Conservation (phyloP, 306 rosid species). For the Lathyrus oleraceus region DNA sequence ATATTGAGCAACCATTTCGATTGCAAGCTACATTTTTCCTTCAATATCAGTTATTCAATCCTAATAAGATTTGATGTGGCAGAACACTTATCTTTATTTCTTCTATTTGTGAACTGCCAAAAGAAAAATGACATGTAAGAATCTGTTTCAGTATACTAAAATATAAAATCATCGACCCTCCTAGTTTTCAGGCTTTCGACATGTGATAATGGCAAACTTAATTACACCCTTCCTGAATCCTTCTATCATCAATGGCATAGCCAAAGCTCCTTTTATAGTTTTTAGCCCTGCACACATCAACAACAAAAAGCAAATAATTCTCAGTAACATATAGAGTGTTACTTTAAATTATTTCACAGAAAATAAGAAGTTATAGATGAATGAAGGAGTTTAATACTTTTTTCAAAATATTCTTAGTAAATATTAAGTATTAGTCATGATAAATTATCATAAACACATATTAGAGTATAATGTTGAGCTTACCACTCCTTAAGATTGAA, state of each 20-base stretch:
- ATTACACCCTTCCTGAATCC: constrained; percentile 81
- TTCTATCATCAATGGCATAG: constrained; percentile 90
- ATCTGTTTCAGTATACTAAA: neutral
- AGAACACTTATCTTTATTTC: neutral
- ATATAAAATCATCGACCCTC: neutral
- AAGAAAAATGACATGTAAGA: neutral
- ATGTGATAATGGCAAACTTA: constrained; percentile 75
- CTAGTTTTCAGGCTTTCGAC: constrained; percentile 57
- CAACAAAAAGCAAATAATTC: neutral
- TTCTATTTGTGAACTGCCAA: neutral
- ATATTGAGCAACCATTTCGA: neutral
- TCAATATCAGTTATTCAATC: neutral
- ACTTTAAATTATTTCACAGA: neutral
- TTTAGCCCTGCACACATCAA: constrained; percentile 56
- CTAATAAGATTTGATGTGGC: neutral
- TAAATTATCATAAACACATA: neutral
- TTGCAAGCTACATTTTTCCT: neutral
- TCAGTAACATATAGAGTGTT: neutral
- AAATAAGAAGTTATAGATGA: neutral
- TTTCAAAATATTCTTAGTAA: neutral
- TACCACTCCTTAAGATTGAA: constrained; percentile 70
- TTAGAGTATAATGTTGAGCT: constrained; percentile 7
- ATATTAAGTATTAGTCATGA: neutral
- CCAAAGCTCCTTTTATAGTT: constrained; percentile 83
- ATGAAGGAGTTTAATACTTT: neutral